Conservation (phyloP, 2,329 filamentous ascomycete species). For the Ophiostoma pallidulum region DNA sequence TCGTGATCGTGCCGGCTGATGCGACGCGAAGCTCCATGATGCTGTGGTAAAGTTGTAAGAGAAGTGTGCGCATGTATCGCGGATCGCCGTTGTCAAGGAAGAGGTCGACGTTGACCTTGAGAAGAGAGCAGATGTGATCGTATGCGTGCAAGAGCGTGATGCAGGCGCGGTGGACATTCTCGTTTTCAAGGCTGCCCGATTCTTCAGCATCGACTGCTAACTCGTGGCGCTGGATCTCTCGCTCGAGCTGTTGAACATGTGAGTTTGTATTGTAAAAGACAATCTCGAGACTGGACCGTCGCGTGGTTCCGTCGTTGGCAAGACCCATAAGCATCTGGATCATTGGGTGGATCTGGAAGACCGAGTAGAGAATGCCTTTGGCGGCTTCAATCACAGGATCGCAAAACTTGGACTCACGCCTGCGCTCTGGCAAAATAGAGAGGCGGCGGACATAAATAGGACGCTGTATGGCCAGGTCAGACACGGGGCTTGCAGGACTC, state of each 20-base stretch:
- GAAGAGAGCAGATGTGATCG: conserved; percentile 52
- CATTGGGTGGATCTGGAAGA: conserved; percentile 59
- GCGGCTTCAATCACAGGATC: conserved; percentile 56
- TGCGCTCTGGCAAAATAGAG: conserved; percentile 53
- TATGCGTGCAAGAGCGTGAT: conserved; percentile 56
- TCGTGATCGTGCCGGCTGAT: conserved; percentile 19
- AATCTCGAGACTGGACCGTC: conserved; percentile 55
- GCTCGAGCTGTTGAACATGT: conserved; percentile 56
- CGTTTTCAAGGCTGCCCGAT: conserved; percentile 42
- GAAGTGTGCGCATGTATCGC: conserved; percentile 55
- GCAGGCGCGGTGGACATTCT: conserved; percentile 54
- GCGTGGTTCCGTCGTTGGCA: conserved; percentile 49
- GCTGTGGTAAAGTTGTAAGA: conserved; percentile 56
- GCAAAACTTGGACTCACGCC: conserved; percentile 50
- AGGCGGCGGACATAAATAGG: conserved; percentile 55
- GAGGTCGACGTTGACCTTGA: conserved; percentile 52
- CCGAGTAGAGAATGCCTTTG: conserved; percentile 56
- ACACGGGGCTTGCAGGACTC: conserved; percentile 50
- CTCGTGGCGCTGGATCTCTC: conserved; percentile 55
- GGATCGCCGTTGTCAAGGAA: conserved; percentile 58
- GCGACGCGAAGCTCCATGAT: conserved; percentile 57
- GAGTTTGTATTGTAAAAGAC: conserved; percentile 60
- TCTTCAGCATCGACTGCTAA: conserved; percentile 35
- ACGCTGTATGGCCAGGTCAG: conserved; percentile 45
- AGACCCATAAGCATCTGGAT: conserved; percentile 57